These are phyloP conservation scores for Clitopilus hobsonii DNA, from an alignment of 768 basidiomycete species.

Conservation along the genomic window DNA sequence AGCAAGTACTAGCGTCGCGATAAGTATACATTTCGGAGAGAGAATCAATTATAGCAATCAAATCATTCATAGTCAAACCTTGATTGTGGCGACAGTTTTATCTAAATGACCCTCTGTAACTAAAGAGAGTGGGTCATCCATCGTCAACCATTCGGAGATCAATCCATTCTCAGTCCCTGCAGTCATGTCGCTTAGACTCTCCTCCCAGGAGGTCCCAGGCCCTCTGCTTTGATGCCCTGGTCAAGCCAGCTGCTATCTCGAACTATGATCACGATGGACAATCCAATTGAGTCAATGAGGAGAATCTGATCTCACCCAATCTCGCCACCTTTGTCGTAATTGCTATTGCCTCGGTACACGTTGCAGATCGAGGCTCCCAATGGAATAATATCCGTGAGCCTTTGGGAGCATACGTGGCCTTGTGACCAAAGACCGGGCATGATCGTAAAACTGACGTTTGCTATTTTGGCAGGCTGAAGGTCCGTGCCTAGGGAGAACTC, in stretches of 20 bases:
- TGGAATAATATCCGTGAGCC: background rate
- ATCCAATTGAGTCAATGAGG: background rate
- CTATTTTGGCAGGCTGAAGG: background rate
- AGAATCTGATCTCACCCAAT: background rate
- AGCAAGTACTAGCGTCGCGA: too few species aligned
- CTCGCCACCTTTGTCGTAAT: background rate
- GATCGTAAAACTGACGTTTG: background rate
- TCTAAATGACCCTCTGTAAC: constrained; percentile 1
- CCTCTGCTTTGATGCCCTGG: background rate
- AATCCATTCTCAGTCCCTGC: background rate
- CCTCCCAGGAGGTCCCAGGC: background rate
- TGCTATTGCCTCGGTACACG: background rate
- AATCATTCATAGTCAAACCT: background rate
- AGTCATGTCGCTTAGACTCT: background rate
- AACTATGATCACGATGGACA: background rate
- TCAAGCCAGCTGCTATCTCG: background rate
- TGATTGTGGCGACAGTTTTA: background rate
- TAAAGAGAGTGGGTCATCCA: background rate
- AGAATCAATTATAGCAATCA: background rate
- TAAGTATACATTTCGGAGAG: background rate
- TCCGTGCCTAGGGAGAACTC: background rate
- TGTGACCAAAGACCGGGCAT: background rate
- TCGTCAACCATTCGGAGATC: background rate
- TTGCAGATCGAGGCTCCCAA: background rate
- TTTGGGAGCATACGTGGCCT: background rate